Conservation (phyloP, 2,329 filamentous ascomycete species). For the Decorospora gaudefroyi region DNA sequence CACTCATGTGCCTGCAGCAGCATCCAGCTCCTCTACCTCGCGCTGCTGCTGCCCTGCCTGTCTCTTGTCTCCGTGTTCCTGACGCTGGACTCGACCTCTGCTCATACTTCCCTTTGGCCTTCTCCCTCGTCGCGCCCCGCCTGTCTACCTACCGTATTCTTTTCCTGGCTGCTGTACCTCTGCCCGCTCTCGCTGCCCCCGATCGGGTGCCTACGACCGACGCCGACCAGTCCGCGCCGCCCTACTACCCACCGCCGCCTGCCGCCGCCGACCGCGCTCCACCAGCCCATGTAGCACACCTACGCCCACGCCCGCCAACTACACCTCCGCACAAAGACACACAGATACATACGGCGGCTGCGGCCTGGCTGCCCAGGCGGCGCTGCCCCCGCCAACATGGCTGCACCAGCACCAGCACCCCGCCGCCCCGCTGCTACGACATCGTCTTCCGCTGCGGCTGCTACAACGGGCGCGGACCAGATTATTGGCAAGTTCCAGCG, state of each 20-base stretch:
- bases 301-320: conserved; percentile 6
- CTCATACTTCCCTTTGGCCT: neutral
- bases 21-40: conserved; percentile 2
- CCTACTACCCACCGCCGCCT: conserved; percentile 19
- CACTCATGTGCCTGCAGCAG: neutral
- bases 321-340: conserved; percentile 8
- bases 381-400: conserved; percentile 46
- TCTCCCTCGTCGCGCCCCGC: neutral
- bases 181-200: neutral
- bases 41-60: conserved; percentile 7
- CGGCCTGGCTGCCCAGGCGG: conserved; percentile 36
- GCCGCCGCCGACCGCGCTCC: conserved; percentile 48
- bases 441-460: conserved; percentile 40
- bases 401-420: conserved; percentile 38
- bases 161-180: neutral
- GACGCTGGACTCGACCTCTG: neutral
- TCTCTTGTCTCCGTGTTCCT: conserved; percentile 1
- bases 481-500: conserved; percentile 77
- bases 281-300: conserved; percentile 26
- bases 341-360: conserved; percentile 14
- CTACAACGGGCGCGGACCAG: conserved; percentile 28
- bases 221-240: conserved; percentile 7
- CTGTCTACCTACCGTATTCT: neutral
- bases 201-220: conserved; percentile 2
- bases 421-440: conserved; percentile 43